Evolutionary conservation across 164 flowering plant species (phyloP).

Genomic region (Euptelea pleiosperma): DNA sequence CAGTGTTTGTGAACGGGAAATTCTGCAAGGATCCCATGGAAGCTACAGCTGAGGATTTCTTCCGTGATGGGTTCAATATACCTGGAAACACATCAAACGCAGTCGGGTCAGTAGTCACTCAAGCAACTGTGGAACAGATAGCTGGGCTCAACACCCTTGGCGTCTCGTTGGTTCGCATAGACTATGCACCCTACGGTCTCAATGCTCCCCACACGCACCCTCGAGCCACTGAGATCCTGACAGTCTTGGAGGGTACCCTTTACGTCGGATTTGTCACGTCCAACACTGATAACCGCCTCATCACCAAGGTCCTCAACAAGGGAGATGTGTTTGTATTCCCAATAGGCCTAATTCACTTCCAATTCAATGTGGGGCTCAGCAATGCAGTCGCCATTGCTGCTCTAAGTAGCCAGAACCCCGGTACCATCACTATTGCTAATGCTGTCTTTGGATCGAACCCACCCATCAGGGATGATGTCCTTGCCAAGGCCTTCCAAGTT

Average conservation of each 20-base stretch:
- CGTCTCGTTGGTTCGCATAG: constrained; percentile 13
- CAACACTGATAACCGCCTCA: not conserved
- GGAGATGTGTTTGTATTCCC: not conserved
- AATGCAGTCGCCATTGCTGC: not conserved
- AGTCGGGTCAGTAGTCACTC: not conserved
- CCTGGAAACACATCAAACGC: not conserved
- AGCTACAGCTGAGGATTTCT: constrained; percentile 16
- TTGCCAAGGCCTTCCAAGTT: constrained; percentile 3
- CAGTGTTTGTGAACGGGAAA: no score
- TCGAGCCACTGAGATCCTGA: constrained; percentile 4
- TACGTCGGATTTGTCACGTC: constrained; percentile 13
- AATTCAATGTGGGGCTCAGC: not conserved
- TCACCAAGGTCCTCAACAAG: not conserved
- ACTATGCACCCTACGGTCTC: constrained; percentile 9
- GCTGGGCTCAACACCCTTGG: constrained; percentile 15
- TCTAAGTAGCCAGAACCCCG: constrained; percentile 7
- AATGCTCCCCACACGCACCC: constrained; percentile 16
- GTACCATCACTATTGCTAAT: not conserved
- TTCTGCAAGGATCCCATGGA: no score
- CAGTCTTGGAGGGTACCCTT: constrained; percentile 14
- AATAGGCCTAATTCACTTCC: constrained; percentile 7
- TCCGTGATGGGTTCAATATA: not conserved
- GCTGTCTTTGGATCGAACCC: not conserved
- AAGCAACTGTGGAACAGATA: constrained; percentile 2
- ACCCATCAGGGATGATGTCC: constrained; percentile 5